Conservation (phyloP, 2,329 filamentous ascomycete genomes). For the Ceratocystis huliohia region DNA sequence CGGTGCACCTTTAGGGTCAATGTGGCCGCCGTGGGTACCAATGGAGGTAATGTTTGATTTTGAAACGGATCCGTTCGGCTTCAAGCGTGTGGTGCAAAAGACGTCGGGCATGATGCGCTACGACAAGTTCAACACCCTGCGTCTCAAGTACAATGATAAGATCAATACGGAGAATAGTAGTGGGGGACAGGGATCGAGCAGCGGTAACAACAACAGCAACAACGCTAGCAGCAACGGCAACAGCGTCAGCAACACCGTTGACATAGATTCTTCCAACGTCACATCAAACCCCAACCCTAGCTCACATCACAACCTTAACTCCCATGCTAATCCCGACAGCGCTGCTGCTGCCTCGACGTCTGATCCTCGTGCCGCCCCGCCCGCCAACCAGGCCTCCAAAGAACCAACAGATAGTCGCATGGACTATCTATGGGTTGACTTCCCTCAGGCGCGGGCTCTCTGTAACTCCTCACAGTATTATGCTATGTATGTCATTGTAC, state of each 20-base stretch:
- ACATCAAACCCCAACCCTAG: no score
- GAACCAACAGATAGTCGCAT: constrained; percentile 63
- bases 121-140: constrained; percentile 95
- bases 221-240: background rate
- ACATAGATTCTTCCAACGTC: background rate
- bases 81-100: constrained; percentile 91
- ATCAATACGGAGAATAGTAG: constrained; percentile 52
- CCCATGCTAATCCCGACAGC: background rate
- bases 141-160: constrained; percentile 93
- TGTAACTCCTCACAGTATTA: constrained; percentile 98
- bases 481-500: constrained; percentile 92
- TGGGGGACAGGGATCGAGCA: background rate
- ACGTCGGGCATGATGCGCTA: constrained; percentile 90
- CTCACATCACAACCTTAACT: background rate
- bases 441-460: constrained; percentile 83
- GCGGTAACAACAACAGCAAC: background rate
- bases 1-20: constrained; percentile 67
- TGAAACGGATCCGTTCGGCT: constrained; percentile 85
- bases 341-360: background rate
- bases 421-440: constrained; percentile 93
- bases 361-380: background rate
- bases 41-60: constrained; percentile 99
- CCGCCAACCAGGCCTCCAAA: constrained; percentile 32
- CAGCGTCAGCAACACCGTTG: background rate
- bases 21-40: constrained; percentile 97